These are phyloP conservation scores for Vaccinium darrowii DNA, from an alignment of 148 eudicot species.

Conservation along the genomic window DNA sequence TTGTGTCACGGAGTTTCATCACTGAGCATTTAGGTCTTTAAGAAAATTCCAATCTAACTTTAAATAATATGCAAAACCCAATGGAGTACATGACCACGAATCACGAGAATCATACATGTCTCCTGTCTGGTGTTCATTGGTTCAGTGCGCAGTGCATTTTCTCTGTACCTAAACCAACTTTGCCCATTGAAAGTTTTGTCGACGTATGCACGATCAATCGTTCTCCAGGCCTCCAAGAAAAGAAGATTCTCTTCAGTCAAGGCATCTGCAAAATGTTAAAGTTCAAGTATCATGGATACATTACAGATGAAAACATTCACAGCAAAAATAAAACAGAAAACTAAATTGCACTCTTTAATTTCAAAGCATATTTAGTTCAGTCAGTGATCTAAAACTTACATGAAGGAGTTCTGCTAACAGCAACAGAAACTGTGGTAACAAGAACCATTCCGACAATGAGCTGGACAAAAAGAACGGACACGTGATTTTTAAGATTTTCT, in stretches of 20 bases:
- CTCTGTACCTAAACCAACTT: conserved; percentile 99
- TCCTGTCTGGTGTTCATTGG: conserved; percentile 91
- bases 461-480: conserved; percentile 32
- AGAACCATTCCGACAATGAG: conserved; percentile 61
- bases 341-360: not conserved
- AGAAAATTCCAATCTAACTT: not conserved
- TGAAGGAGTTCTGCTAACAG: conserved; percentile 57
- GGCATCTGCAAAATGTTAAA: conserved; percentile 55
- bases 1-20: not conserved
- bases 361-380: not conserved
- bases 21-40: not conserved
- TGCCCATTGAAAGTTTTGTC: conserved; percentile 97
- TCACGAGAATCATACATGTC: conserved; percentile 60
- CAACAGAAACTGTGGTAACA: conserved; percentile 53
- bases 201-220: conserved; percentile 88
- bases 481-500: conserved; percentile 25
- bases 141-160: conserved; percentile 78
- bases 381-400: conserved; percentile 54
- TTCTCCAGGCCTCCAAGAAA: conserved; percentile 98
- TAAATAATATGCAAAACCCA: not conserved
- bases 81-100: not conserved
- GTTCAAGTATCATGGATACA: not conserved
- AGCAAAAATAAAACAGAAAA: not conserved
- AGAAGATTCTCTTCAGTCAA: conserved; percentile 89
- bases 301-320: not conserved